Evolutionary conservation across 176 grass and related monocot genomes (phyloP).

Genomic region (Musa itinerans): DNA sequence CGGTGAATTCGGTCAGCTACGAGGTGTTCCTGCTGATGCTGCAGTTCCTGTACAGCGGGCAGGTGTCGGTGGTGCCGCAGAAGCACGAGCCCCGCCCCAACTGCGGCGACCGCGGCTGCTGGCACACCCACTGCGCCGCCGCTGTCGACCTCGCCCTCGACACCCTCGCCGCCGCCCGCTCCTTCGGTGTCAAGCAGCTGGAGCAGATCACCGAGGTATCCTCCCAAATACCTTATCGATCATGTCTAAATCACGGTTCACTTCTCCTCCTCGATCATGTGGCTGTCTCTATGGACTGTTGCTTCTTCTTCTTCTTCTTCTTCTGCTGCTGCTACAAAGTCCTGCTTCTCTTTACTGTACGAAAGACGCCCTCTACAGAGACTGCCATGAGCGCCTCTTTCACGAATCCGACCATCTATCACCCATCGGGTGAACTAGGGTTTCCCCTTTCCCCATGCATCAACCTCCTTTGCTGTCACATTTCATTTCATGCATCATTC

Average conservation of each 20-base stretch:
- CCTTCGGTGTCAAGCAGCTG: slow-evolving; percentile 93
- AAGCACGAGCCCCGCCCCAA: slow-evolving; percentile 78
- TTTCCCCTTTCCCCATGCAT: neutral
- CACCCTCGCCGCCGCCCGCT: slow-evolving; percentile 63
- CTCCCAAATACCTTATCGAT: no score
- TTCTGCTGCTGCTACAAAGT: no score
- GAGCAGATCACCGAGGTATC: slow-evolving; percentile 77
- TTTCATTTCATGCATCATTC: slow-evolving; percentile 28
- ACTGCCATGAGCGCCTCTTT: neutral
- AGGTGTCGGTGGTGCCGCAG: slow-evolving; percentile 95
- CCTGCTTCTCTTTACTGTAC: neutral
- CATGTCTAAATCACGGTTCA: no score
- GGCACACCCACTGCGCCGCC: slow-evolving; percentile 96
- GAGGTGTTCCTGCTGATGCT: slow-evolving; percentile 96
- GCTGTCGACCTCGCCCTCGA: slow-evolving; percentile 97
- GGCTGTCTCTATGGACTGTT: neutral
- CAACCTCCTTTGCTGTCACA: no score
- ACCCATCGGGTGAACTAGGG: no score
- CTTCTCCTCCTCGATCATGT: neutral
- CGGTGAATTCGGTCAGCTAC: slow-evolving; percentile 86
- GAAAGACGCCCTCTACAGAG: neutral
- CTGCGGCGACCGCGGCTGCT: slow-evolving; percentile 81
- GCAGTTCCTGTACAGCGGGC: slow-evolving; percentile 97
- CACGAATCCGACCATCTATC: no score
- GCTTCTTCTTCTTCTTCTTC: neutral